phyloP scores from a whole-genome alignment of 805 yeast genomes.

The Monosporozyma aerobia region DNA sequence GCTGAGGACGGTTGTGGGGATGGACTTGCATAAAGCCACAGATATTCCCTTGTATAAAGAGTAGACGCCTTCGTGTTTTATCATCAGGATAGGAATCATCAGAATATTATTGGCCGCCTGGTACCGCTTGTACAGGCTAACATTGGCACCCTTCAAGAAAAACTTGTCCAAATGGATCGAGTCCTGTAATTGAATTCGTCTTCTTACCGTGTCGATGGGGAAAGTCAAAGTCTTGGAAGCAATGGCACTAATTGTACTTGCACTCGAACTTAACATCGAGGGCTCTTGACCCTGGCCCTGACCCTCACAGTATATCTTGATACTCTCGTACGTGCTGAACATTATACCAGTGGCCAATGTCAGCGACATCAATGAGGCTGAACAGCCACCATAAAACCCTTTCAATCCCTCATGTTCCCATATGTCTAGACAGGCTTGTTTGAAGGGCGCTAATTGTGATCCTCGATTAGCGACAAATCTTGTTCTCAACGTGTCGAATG shows the following conservation, averaged over 20 bases:
- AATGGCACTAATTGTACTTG: constrained; percentile 67
- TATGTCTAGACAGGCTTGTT: constrained; percentile 28
- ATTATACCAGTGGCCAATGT: constrained; percentile 66
- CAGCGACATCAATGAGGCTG: constrained; percentile 48
- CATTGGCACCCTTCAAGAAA: background rate
- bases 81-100: background rate
- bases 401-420: constrained; percentile 33
- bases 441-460: constrained; percentile 13
- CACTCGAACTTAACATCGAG: constrained; percentile 42
- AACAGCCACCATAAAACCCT: constrained; percentile 43
- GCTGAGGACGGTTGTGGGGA: constrained; percentile 66
- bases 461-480: constrained; percentile 61
- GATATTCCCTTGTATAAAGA: constrained; percentile 72
- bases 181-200: constrained; percentile 54
- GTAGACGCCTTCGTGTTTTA: constrained; percentile 28
- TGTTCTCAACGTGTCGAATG: constrained; percentile 84
- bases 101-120: background rate
- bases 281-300: constrained; percentile 25
- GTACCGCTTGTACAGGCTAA: background rate
- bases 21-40: constrained; percentile 65
- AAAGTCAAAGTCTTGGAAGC: constrained; percentile 65
- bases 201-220: constrained; percentile 78
- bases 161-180: background rate
- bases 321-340: constrained; percentile 56
- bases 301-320: constrained; percentile 32